phyloP scores from a whole-genome alignment of 148 eudicot species.

The Heliosperma pusillum region DNA sequence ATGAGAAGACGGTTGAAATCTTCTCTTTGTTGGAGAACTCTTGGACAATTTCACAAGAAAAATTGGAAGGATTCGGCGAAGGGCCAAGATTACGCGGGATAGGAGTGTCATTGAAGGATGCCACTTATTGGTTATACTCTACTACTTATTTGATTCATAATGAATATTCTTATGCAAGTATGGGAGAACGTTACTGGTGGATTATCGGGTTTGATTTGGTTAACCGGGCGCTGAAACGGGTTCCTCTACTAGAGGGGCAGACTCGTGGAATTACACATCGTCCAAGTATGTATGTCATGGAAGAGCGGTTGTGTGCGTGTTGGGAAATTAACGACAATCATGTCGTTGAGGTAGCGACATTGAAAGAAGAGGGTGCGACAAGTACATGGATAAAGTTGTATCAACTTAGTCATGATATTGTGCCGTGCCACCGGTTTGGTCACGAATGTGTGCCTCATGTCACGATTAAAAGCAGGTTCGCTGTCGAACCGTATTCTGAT shows the following conservation, averaged over 20 bases:
- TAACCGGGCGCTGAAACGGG: not conserved
- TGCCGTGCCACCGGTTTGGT: too few relatives aligned
- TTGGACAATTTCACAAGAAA: conserved; percentile 6
- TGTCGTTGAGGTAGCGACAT: not conserved
- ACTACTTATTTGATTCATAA: not conserved
- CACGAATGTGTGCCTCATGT: not conserved
- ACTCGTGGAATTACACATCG: not conserved
- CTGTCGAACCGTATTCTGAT: not conserved
- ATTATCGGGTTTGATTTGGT: conserved; percentile 18
- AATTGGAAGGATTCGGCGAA: not conserved
- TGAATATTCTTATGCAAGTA: not conserved
- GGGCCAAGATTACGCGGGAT: not conserved
- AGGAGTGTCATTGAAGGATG: not conserved
- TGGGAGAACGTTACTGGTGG: not conserved
- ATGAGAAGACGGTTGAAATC: not conserved
- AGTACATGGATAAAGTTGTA: conserved; percentile 2
- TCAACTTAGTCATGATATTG: not conserved
- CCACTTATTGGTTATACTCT: not conserved
- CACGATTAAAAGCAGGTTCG: not conserved
- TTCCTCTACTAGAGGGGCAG: not conserved
- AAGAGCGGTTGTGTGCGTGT: not conserved
- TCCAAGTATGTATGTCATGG: conserved; percentile 13
- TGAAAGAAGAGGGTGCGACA: not conserved
- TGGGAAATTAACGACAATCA: not conserved
- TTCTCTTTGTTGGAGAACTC: not conserved